Evolutionary conservation across 257 asterid species (phyloP).

Genomic region (Solanum pennellii): DNA sequence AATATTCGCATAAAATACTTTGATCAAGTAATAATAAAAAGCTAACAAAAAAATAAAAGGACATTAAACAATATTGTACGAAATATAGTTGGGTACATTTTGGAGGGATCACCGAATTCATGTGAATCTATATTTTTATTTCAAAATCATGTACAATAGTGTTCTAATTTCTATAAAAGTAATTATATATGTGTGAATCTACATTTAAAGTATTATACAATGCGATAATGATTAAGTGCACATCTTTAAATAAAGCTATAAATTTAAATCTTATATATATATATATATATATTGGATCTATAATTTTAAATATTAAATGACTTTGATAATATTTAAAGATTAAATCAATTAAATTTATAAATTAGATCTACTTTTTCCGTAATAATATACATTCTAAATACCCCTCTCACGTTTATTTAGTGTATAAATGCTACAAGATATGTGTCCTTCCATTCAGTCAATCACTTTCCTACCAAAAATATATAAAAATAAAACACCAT

Average conservation of each 20-base stretch:
- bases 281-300: too few species aligned
- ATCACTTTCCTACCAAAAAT: not conserved
- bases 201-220: not conserved
- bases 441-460: not conserved
- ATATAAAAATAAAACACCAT: not conserved
- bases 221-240: too few species aligned
- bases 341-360: too few species aligned
- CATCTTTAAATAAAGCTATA: too few species aligned
- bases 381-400: too few species aligned
- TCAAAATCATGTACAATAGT: too few species aligned
- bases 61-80: too few species aligned
- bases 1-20: not conserved
- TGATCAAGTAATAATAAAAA: not conserved
- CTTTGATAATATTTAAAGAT: too few species aligned
- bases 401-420: not conserved
- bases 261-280: too few species aligned
- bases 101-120: rapidly evolving
- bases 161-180: too few species aligned
- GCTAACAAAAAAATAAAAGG: not conserved
- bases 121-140: not conserved
- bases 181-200: not conserved
- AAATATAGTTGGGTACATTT: not conserved
- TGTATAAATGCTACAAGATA: not conserved
- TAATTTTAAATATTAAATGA: not conserved
- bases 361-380: too few species aligned